Conservation (phyloP, 2,329 filamentous ascomycete species). For the Pseudohalonectria lignicola region DNA sequence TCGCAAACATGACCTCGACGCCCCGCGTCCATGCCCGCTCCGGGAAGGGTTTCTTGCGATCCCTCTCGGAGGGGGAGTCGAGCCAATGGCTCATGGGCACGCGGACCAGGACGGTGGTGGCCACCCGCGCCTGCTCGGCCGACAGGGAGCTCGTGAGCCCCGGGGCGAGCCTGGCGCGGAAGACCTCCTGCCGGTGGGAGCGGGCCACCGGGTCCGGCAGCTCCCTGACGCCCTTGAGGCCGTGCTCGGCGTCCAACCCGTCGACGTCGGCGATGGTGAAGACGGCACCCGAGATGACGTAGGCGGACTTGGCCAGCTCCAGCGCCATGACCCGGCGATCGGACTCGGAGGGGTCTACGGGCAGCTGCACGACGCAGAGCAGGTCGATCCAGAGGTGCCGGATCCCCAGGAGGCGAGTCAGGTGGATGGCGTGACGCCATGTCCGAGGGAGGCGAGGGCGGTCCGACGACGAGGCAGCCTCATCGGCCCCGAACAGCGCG, state of each 20-base stretch:
- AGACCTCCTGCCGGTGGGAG: background rate
- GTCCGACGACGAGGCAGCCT: background rate
- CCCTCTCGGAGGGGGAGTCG: background rate
- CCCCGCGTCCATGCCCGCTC: background rate
- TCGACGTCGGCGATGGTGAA: constrained; percentile 1
- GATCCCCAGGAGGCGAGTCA: background rate
- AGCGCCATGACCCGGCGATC: no score
- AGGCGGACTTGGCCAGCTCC: background rate
- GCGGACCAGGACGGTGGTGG: no score
- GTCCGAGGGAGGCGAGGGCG: background rate
- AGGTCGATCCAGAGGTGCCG: background rate
- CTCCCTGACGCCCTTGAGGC: background rate
- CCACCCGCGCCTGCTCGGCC: background rate
- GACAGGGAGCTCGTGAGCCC: background rate
- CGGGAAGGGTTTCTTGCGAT: no score
- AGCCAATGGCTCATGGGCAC: no score
- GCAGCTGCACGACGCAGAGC: background rate
- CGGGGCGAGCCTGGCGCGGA: background rate
- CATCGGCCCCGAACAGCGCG: background rate
- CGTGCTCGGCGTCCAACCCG: background rate
- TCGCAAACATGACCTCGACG: background rate
- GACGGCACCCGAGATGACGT: background rate
- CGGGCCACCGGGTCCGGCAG: background rate
- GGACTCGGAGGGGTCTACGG: no score
- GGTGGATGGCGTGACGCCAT: background rate